phyloP scores from a whole-genome alignment of 192 early-diverging fungal species.

The Rhizophagus prolifer region DNA sequence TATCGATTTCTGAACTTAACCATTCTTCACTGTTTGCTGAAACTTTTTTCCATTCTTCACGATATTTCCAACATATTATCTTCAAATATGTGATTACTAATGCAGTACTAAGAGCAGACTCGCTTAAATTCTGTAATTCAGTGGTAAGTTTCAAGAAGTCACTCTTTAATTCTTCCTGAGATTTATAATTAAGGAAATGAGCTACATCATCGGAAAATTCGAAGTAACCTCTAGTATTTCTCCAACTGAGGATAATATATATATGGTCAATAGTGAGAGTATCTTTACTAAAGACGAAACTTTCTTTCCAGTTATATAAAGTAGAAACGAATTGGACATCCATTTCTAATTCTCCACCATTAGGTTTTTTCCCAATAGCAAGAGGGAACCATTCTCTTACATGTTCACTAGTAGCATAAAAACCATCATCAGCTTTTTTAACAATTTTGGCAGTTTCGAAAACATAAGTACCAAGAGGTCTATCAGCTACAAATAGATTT shows the following conservation, averaged over 20 bases:
- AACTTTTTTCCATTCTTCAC: slow-evolving; percentile 10
- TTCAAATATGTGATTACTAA: slow-evolving; percentile 7
- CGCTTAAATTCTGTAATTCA: not conserved
- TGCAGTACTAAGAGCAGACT: slow-evolving; percentile 6
- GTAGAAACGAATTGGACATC: slow-evolving; percentile 20
- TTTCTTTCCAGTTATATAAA: not conserved
- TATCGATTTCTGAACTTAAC: slow-evolving; percentile 11
- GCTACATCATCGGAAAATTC: slow-evolving; percentile 14
- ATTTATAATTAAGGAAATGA: slow-evolving; percentile 17
- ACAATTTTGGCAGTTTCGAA: not conserved
- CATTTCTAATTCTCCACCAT: not conserved
- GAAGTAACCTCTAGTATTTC: not conserved
- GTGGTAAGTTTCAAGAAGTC: not conserved
- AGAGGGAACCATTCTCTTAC: not conserved
- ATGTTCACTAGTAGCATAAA: not conserved
- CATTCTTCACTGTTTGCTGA: slow-evolving; percentile 10
- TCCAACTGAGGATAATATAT: slow-evolving; percentile 21
- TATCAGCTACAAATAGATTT: slow-evolving; percentile 16
- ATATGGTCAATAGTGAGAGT: not conserved
- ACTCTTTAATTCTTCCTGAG: not conserved
- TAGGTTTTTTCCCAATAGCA: not conserved
- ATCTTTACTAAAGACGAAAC: not conserved
- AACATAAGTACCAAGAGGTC: not conserved
- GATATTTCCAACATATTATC: slow-evolving; percentile 19
- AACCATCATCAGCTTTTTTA: not conserved